Percentiles rank a stretch among this genome's conserved stretches.
Conservation (phyloP, 768 basidiomycete genomes). For the Mrakia frigida region DNA sequence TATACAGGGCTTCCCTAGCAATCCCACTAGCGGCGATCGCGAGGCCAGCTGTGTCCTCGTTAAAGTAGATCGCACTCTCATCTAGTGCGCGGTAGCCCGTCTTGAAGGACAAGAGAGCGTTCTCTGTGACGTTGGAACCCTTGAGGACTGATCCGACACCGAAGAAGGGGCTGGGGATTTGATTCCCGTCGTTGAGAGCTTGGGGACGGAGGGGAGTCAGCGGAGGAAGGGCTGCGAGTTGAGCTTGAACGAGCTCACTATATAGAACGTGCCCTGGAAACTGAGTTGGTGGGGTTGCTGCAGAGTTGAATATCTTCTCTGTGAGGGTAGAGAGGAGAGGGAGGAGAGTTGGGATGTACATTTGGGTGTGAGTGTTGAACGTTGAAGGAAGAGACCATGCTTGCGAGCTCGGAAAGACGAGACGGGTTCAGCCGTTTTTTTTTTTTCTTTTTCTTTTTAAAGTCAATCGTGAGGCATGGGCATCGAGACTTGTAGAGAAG, state of each 20-base stretch:
- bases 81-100: conserved; percentile 12
- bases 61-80: conserved; percentile 37
- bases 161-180: conserved; percentile 25
- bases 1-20: conserved; percentile 49
- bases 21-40: conserved; percentile 33
- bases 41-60: conserved; percentile 36
- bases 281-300: neutral
- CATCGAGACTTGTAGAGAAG: neutral
- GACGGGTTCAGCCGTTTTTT: too few relatives aligned
- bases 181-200: conserved; percentile 28
- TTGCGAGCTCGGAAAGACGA: neutral
- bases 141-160: conserved; percentile 29
- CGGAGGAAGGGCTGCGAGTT: neutral
- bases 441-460: too few relatives aligned
- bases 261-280: conserved; percentile 12
- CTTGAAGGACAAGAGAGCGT: conserved; percentile 7
- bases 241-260: neutral
- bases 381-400: neutral
- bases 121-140: conserved; percentile 23
- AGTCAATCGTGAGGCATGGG: neutral
- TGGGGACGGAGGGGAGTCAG: neutral
- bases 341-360: conserved; percentile 21
- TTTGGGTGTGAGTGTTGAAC: too few relatives aligned
- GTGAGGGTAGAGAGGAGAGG: neutral
- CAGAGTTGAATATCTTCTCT: neutral